phyloP scores from a whole-genome alignment of 768 basidiomycete genomes.

The Rhizopogon rudus region DNA sequence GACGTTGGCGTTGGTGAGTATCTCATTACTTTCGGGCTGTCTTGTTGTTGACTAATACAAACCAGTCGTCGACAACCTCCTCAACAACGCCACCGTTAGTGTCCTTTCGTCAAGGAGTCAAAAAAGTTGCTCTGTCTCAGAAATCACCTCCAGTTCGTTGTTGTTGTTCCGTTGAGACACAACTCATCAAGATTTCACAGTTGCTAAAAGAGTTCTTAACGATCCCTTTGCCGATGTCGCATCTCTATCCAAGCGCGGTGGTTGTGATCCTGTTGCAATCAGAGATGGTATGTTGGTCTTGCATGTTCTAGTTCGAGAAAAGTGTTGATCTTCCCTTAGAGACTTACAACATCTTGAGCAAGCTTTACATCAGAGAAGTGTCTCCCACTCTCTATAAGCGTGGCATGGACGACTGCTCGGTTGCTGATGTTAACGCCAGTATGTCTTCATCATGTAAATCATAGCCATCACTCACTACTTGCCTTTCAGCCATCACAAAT shows the following conservation, averaged over 20 bases:
- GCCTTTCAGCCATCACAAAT: fast-evolving
- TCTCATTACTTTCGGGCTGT: too few relatives aligned
- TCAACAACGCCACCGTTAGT: neutral
- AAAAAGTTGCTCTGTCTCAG: neutral
- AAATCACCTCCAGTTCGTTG: neutral
- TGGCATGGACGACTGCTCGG: neutral
- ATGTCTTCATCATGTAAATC: too few relatives aligned
- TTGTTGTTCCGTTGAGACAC: fast-evolving
- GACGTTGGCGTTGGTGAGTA: too few relatives aligned
- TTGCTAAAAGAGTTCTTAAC: neutral
- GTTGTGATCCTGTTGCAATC: neutral
- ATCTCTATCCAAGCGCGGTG: neutral
- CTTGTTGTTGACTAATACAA: too few relatives aligned
- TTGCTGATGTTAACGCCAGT: neutral
- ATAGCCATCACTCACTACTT: too few relatives aligned
- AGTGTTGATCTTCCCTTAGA: neutral
- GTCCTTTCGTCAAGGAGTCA: too few relatives aligned
- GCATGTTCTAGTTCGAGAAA: too few relatives aligned
- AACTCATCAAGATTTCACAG: neutral
- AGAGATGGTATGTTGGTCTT: neutral
- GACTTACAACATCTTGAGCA: neutral
- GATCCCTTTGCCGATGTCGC: too few relatives aligned
- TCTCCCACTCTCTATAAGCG: neutral
- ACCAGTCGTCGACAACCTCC: neutral
- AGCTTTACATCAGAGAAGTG: too few relatives aligned